Base-by-base conservation (phyloP, 768 basidiomycete genomes). In the Coprinellus micaceus region DNA sequence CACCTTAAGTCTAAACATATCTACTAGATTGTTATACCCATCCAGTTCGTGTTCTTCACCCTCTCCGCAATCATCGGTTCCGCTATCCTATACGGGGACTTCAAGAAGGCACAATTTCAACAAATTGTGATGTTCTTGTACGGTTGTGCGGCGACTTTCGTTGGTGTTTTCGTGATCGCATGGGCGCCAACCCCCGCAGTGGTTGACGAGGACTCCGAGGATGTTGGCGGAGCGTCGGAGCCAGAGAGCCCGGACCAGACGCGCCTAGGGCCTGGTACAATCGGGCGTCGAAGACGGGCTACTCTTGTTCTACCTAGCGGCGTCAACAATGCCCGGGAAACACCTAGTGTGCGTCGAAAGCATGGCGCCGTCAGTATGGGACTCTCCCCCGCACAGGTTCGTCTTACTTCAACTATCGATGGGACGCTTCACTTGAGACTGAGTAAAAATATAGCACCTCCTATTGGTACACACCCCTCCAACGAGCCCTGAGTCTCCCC, bases 1-100 rank as follows among this genome's bases (percentile, higher is more conserved):
- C 22, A 21, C 11, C 21, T 26, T 36, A n/a, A 15, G 41, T 50
- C 57, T 57, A 39, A 25, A 26, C 22, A 36, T 47, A 55, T 22
- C 12, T 43, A 17, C 17, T 58, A 92, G 90, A 80, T 87, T 52
- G 95, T 98, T 24, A 92, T 98, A 60, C 96, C 95, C 4, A 87
- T 86, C 13, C 95, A 98, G 76, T 98, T 97, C 68, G 93, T 96
- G 28, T 79, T 94, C 54, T 98, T 98, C 75, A 95, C 91, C 24
- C 77, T 98, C 33, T 93, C 91, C 4, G 93, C 92, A 4, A 95
- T 99, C 62, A 75, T 91, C 54, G 96, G 95, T 25, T 95, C 93
- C 3, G 93, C 91, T 1, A 86, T 99, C 15, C 80, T 99, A 1
- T 99, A 96, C 66, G 89, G 91, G 24, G 96, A 99, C 69, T 99